Percentiles rank a stretch among this genome's conserved stretches.
phyloP scores from a whole-genome alignment of 306 rosid species.

The Medicago lupulina region DNA sequence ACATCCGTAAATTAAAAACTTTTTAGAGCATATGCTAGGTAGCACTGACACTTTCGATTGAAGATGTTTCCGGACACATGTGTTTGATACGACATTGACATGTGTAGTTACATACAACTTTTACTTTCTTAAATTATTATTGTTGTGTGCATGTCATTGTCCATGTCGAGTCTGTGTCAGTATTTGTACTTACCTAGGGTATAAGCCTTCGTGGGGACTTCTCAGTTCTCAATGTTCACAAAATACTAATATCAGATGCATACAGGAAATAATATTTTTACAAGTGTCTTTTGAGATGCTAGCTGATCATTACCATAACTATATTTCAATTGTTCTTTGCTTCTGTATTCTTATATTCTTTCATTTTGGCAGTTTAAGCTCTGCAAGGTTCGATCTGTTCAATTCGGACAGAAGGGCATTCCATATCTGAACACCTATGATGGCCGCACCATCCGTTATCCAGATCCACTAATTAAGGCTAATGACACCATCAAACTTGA shows the following conservation, averaged over 20 bases:
- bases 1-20: no score
- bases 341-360: background rate
- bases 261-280: background rate
- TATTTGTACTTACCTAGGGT: background rate
- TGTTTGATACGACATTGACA: no score
- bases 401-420: slow-evolving; percentile 75
- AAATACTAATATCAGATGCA: background rate
- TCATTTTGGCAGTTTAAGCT: slow-evolving; percentile 59
- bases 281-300: background rate
- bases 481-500: slow-evolving; percentile 86
- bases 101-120: no score
- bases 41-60: no score
- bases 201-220: background rate
- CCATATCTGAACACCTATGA: slow-evolving; percentile 77
- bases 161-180: background rate
- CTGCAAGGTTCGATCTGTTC: slow-evolving; percentile 76
- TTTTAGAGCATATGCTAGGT: no score
- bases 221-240: background rate
- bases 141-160: no score
- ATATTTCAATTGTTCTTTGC: background rate
- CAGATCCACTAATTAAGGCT: slow-evolving; percentile 76
- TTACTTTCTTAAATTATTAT: background rate
- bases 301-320: background rate
- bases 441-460: slow-evolving; percentile 81
- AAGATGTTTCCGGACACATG: no score